Evolutionary conservation across 1,284 basidiomycete species (phyloP).

Genomic region (Papiliotrema terrestris): DNA sequence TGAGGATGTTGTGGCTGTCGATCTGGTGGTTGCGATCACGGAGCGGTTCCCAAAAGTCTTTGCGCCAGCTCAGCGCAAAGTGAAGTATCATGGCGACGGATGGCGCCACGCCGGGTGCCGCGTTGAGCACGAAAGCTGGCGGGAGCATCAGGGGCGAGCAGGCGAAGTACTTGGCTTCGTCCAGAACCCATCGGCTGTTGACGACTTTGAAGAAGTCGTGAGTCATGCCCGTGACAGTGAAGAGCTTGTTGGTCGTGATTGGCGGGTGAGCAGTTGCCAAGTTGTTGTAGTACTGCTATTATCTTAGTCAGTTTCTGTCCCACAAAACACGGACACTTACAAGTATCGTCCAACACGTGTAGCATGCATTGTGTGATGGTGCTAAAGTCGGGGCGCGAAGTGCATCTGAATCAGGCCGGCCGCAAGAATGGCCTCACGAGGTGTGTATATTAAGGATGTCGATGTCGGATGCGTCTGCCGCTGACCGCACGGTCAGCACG

Average conservation of each 20-base stretch:
- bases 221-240: not conserved
- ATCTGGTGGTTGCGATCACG: not conserved
- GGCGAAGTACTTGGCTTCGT: not conserved
- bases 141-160: not conserved
- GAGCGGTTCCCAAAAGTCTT: not conserved
- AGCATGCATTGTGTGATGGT: too few relatives aligned
- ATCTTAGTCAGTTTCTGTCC: too few relatives aligned
- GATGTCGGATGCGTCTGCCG: too few relatives aligned
- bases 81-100: not conserved
- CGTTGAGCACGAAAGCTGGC: not conserved
- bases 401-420: too few relatives aligned
- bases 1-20: not conserved
- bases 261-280: not conserved
- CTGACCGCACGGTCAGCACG: too few relatives aligned
- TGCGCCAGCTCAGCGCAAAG: not conserved
- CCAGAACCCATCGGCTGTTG: not conserved
- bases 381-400: too few relatives aligned
- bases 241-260: not conserved
- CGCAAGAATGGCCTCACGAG: too few relatives aligned
- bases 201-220: not conserved
- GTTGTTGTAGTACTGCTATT: not conserved
- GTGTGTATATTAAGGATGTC: too few relatives aligned
- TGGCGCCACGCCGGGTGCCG: not conserved
- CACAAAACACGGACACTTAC: too few relatives aligned
- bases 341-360: too few relatives aligned